Base-by-base conservation (phyloP, 768 basidiomycete genomes). In the Cyclocybe cylindracea region DNA sequence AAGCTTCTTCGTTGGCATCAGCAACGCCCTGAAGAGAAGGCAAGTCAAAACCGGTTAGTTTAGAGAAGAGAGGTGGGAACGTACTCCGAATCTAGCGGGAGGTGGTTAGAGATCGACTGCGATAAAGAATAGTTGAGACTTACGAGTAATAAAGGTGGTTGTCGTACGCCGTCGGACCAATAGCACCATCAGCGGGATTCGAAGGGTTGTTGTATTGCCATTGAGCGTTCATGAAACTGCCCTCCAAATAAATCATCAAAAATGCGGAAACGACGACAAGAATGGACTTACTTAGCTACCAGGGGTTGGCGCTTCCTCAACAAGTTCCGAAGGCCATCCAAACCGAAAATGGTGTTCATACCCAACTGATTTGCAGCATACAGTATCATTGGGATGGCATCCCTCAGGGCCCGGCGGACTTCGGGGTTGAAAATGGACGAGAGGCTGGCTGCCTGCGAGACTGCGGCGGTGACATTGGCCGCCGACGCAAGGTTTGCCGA, bases 61-160 rank as follows among this genome's bases (percentile, higher is more conserved):
- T 41, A 34, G 44, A n/a, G 32, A 7, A 33, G 53, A 13, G 10
- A 39, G 11, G 48, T 16, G 14, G 16, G 36, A 10, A 58, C 66
- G 50, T 72, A 87, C 86, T 13, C 86, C 86, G 50, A 82, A 89
- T 50, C 82, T 85, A 53, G 16, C 14, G 13, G 38, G 14, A 31
- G 32, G 10, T 36, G 35, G 36, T 41, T 57, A n/a, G 9, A 43
- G 16, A 16, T 33, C 39, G 36, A 40, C 31, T 42, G 33, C 39
- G 29, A 37, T 38, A 44, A 24, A 5, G 44, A 16, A 40, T 33
- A 39, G 5, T 9, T 10, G 29, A 34, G 31, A 67, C 84, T 62
- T 60, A 87, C 83, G 73, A 80, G 61, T 89, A 90, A 64, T 91
- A 92, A 11, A 92, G 62, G 66, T 91, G 90, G 48, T 89, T 87